phyloP scores from a whole-genome alignment of 208 protist species.

The Leptomonas pyrrhocoris region DNA sequence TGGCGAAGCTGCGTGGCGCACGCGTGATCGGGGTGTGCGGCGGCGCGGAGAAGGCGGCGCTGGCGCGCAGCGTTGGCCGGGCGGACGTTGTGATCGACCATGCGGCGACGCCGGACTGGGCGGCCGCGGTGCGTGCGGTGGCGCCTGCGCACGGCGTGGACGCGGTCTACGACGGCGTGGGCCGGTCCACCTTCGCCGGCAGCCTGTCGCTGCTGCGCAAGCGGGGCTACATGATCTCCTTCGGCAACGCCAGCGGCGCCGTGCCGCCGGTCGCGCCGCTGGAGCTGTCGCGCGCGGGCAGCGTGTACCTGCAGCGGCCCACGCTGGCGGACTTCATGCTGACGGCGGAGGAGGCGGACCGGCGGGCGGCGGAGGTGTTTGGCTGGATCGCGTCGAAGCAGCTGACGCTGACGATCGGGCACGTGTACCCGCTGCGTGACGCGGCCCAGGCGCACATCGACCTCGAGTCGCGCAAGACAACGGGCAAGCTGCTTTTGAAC shows the following conservation, averaged over 20 bases:
- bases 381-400: conserved; percentile 50
- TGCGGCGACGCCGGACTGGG: conserved; percentile 52
- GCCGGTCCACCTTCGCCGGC: conserved; percentile 72
- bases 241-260: conserved; percentile 92
- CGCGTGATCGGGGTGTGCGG: conserved; percentile 91
- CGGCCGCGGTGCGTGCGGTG: conserved; percentile 49
- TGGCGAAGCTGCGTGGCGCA: conserved; percentile 90
- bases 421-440: conserved; percentile 52
- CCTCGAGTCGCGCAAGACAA: conserved; percentile 53
- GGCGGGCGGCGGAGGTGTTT: conserved; percentile 68
- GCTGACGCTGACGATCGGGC: conserved; percentile 54
- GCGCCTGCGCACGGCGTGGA: conserved; percentile 56
- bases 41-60: conserved; percentile 62
- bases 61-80: conserved; percentile 49
- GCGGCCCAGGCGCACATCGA: conserved; percentile 62
- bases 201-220: conserved; percentile 69
- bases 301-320: conserved; percentile 85
- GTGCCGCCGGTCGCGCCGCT: conserved; percentile 69
- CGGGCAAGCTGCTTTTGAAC: conserved; percentile 49
- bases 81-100: conserved; percentile 85
- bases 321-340: conserved; percentile 66
- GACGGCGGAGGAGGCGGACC: conserved; percentile 40
- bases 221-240: conserved; percentile 86
- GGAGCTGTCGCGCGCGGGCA: conserved; percentile 54
- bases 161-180: conserved; percentile 92